Percentiles rank a stretch among this genome's conserved stretches.
Evolutionary conservation across 2,329 filamentous ascomycete genomes (phyloP).

Genomic region (Cyphellophora europaea): DNA sequence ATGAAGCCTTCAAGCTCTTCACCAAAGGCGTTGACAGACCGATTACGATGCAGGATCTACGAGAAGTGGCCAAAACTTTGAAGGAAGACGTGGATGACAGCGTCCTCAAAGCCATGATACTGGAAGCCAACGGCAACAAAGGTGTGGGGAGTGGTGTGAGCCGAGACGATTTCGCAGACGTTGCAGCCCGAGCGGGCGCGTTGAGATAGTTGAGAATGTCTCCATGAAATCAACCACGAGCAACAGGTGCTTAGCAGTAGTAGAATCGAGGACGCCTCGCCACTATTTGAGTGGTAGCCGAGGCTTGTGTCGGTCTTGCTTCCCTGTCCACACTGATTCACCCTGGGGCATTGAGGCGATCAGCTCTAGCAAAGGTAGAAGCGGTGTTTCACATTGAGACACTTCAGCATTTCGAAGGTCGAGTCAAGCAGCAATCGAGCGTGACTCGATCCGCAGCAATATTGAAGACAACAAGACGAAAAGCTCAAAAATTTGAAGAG

Average conservation of each 20-base stretch:
- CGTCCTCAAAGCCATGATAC: constrained; percentile 82
- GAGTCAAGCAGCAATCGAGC: too few species aligned
- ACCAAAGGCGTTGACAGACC: constrained; percentile 42
- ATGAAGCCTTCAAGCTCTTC: constrained; percentile 76
- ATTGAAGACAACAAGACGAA: too few species aligned
- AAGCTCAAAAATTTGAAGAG: too few species aligned
- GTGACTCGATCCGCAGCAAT: too few species aligned
- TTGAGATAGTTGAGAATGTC: constrained; percentile 47
- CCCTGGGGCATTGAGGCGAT: constrained; percentile 45
- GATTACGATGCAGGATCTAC: constrained; percentile 74
- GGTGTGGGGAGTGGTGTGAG: constrained; percentile 63
- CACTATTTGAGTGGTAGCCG: constrained; percentile 7
- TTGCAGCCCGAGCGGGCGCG: constrained; percentile 76
- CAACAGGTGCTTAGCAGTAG: constrained; percentile 11
- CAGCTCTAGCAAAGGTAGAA: constrained; percentile 61
- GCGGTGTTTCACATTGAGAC: too few species aligned
- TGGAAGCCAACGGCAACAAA: constrained; percentile 80
- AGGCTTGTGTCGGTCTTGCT: constrained; percentile 45
- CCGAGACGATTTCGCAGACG: constrained; percentile 71
- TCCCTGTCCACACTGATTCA: constrained; percentile 62
- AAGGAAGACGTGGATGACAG: constrained; percentile 79
- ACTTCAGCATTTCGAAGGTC: too few species aligned
- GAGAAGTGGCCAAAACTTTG: constrained; percentile 67
- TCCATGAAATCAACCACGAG: constrained; percentile 9
- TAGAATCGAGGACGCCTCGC: constrained; percentile 12